phyloP scores from a whole-genome alignment of 1,139 yeast genomes.

The Scheffersomyces segobiensis region DNA sequence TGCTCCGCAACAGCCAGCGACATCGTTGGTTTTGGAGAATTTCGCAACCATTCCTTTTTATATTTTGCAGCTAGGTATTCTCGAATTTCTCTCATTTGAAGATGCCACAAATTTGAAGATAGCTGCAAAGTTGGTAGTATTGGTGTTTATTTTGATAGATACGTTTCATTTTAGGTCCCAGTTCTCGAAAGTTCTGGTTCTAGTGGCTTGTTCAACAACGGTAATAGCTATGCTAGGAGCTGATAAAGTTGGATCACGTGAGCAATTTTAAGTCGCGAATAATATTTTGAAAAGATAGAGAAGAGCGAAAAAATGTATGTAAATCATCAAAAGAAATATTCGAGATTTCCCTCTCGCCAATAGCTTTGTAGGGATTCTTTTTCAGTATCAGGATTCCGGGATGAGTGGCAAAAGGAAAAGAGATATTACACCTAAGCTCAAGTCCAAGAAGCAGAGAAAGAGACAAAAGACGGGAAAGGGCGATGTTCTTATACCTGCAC shows the following conservation, averaged over 20 bases:
- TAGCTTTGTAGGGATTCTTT: neutral
- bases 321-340: neutral
- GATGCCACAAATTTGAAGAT: neutral
- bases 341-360: neutral
- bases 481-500: constrained; percentile 10
- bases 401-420: constrained; percentile 23
- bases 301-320: neutral
- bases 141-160: neutral
- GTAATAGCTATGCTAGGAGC: constrained; percentile 5
- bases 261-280: neutral
- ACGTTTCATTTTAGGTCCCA: neutral
- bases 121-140: neutral
- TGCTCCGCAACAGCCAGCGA: neutral
- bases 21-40: neutral
- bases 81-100: neutral
- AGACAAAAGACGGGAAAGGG: constrained; percentile 10
- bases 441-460: constrained; percentile 20
- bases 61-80: neutral
- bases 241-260: neutral
- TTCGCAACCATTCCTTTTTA: neutral
- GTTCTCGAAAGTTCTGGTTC: neutral
- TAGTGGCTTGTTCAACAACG: neutral
- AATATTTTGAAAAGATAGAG: neutral
- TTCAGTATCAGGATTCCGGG: neutral
- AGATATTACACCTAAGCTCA: constrained; percentile 14